Evolutionary conservation across 306 rosid genomes (phyloP).

Genomic region (Argentina anserina): DNA sequence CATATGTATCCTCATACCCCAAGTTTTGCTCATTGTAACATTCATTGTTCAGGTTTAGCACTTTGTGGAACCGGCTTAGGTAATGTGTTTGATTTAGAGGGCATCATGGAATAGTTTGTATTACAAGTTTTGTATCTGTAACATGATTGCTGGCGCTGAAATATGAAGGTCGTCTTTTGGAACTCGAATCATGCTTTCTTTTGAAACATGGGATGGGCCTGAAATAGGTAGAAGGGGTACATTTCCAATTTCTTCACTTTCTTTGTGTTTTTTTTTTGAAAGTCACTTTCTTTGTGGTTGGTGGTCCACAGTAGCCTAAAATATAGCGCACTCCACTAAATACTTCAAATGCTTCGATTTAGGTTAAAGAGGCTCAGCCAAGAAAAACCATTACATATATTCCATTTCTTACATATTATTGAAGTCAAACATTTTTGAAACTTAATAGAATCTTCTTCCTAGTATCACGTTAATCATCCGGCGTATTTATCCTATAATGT

Average conservation of each 20-base stretch:
- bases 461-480: no score
- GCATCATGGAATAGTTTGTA: not conserved
- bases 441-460: not conserved
- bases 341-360: no score
- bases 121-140: not conserved
- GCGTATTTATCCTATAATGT: not conserved
- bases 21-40: conserved; percentile 1
- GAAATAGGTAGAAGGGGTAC: not conserved
- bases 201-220: not conserved
- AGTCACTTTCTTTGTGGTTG: not conserved
- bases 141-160: not conserved
- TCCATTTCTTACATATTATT: no score
- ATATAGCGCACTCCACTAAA: no score
- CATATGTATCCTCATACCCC: not conserved
- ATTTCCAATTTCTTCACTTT: not conserved
- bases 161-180: not conserved
- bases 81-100: not conserved
- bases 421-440: not conserved
- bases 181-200: not conserved
- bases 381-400: not conserved
- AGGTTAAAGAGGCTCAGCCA: not conserved
- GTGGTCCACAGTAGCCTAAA: not conserved
- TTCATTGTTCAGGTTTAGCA: not conserved
- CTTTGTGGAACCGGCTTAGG: conserved; percentile 1
- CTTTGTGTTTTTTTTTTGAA: no score